phyloP scores from a whole-genome alignment of 2,329 filamentous ascomycete genomes.

The Cytospora schulzeri region DNA sequence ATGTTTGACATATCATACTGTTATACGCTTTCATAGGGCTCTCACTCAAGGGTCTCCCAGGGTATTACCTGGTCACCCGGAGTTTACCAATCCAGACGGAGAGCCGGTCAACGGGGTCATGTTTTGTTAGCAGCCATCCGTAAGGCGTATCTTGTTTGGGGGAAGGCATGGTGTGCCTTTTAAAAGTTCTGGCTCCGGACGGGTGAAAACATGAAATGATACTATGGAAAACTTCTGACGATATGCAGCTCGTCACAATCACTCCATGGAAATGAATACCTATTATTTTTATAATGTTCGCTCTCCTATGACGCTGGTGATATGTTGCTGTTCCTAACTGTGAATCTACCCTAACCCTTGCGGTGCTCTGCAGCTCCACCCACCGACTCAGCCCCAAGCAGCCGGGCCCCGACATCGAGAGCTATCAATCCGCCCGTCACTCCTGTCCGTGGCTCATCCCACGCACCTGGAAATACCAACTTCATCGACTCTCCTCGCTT shows the following conservation, averaged over 20 bases:
- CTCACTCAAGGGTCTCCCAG: neutral
- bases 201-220: neutral
- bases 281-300: neutral
- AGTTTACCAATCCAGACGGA: conserved; percentile 6
- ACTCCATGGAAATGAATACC: conserved; percentile 16
- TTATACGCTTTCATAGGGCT: neutral
- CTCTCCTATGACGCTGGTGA: neutral
- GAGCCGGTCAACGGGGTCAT: conserved; percentile 11
- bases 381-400: neutral
- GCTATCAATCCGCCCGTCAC: neutral
- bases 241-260: neutral
- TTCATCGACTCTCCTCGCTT: neutral
- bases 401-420: neutral
- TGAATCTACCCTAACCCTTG: neutral
- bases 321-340: neutral
- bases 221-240: conserved; percentile 7
- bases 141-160: conserved; percentile 19
- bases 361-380: neutral
- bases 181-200: conserved; percentile 9
- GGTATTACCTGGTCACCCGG: neutral
- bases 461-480: neutral
- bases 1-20: neutral
- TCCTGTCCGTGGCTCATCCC: neutral
- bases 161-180: conserved; percentile 11
- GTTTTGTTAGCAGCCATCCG: conserved; percentile 13